A percentile compares a stretch with the other conserved stretches of the same genome.
phyloP scores from a whole-genome alignment of 2,329 filamentous ascomycete species.

The Hysterium pulicare region DNA sequence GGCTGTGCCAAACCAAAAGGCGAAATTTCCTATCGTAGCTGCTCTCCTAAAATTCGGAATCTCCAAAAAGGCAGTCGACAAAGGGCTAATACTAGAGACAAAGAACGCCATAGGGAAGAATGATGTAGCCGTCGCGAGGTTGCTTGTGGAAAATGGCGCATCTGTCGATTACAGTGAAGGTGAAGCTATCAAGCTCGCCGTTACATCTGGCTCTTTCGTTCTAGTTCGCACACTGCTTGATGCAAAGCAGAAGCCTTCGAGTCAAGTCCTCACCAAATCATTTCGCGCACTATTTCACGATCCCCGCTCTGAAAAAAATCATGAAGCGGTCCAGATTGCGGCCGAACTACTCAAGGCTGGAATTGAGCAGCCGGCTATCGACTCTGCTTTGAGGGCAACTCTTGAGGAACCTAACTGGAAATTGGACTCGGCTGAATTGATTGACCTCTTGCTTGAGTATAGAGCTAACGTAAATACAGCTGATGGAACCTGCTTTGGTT shows the following conservation, averaged over 20 bases:
- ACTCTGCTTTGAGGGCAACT: conserved; percentile 20
- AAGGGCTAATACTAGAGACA: conserved; percentile 25
- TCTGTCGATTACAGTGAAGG: conserved; percentile 53
- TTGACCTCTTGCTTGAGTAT: conserved; percentile 24
- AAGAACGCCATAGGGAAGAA: conserved; percentile 16
- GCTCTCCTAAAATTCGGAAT: conserved; percentile 24
- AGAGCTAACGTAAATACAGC: conserved; percentile 28
- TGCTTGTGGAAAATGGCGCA: conserved; percentile 31
- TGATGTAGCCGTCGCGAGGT: conserved; percentile 21
- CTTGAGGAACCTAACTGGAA: conserved; percentile 14
- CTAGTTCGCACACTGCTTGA: conserved; percentile 52
- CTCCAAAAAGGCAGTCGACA: conserved; percentile 26
- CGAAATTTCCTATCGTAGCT: conserved; percentile 25
- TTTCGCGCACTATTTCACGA: conserved; percentile 26
- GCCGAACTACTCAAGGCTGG: conserved; percentile 22
- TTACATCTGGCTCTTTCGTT: conserved; percentile 49
- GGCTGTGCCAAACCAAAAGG: conserved; percentile 16
- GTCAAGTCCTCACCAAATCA: conserved; percentile 22
- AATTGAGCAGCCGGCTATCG: conserved; percentile 25
- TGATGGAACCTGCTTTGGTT: conserved; percentile 28
- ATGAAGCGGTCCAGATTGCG: conserved; percentile 13
- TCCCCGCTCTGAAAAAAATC: conserved; percentile 1
- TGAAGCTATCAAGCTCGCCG: conserved; percentile 53
- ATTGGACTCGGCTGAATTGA: conserved; percentile 10
- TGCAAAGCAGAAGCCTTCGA: conserved; percentile 25